A percentile compares a stretch with the other conserved stretches of the same genome.
Evolutionary conservation across 331 rosid species (phyloP).

Genomic region (Quercus phellos): DNA sequence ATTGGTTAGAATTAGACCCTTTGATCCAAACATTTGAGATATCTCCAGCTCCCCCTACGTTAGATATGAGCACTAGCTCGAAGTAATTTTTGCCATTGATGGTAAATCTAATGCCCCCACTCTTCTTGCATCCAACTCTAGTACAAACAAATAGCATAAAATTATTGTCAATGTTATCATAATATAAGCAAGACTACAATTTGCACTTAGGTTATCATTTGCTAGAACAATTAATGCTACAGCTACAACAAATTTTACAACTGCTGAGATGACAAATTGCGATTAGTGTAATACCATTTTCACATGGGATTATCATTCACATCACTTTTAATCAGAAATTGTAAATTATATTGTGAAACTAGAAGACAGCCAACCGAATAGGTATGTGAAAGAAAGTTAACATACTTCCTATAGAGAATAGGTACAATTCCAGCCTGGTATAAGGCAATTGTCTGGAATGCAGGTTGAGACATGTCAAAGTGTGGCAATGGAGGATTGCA

Average conservation of each 20-base stretch:
- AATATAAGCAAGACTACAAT: no score
- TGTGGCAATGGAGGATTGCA: conserved; percentile 66
- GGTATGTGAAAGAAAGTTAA: background rate
- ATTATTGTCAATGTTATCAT: no score
- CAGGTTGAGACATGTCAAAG: conserved; percentile 63
- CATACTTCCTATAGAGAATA: conserved; percentile 38
- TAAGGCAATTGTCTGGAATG: conserved; percentile 41
- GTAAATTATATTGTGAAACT: no score
- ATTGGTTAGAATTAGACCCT: conserved; percentile 40
- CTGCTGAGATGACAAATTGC: no score
- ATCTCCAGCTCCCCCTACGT: conserved; percentile 46
- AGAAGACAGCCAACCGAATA: background rate
- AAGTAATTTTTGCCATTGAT: conserved; percentile 45
- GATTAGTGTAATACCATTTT: no score
- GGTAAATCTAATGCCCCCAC: conserved; percentile 49
- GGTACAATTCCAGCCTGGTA: conserved; percentile 61
- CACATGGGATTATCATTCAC: no score
- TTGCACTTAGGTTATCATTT: no score
- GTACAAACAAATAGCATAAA: background rate
- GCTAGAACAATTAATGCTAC: no score
- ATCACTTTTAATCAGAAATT: no score
- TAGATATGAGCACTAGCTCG: conserved; percentile 49
- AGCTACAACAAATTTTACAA: no score
- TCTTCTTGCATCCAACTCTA: conserved; percentile 47
- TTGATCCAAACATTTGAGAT: conserved; percentile 49